Evolutionary conservation across 2,329 filamentous ascomycete species (phyloP).

Genomic region (Sporothrix pseudoabietina): DNA sequence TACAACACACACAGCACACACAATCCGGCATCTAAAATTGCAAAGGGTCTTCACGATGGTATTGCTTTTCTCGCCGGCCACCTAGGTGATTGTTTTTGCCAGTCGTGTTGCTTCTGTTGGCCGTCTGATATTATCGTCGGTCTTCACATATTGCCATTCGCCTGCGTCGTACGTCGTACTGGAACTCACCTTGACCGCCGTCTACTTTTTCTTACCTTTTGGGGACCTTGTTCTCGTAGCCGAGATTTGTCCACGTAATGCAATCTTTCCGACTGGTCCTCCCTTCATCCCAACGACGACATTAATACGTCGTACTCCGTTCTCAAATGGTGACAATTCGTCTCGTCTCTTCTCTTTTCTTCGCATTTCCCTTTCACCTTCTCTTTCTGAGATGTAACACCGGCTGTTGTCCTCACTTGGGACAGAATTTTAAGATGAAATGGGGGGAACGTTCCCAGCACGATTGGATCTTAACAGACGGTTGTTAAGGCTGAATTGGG

Average conservation of each 20-base stretch:
- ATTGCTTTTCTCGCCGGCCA: background rate
- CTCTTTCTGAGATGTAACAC: conserved; percentile 6
- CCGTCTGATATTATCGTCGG: background rate
- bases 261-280: background rate
- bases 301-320: background rate
- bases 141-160: background rate
- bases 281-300: background rate
- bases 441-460: conserved; percentile 2
- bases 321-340: background rate
- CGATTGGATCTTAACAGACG: background rate
- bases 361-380: background rate
- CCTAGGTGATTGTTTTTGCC: background rate
- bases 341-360: background rate
- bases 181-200: background rate
- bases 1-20: background rate
- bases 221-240: background rate
- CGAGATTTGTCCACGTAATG: background rate
- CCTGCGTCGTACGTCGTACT: no score
- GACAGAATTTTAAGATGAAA: background rate
- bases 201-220: background rate
- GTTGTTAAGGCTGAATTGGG: background rate
- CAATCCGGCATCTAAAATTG: background rate
- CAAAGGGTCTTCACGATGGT: background rate
- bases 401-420: conserved; percentile 10
- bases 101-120: background rate